These are phyloP conservation scores for Suhomyces tanzawaensis DNA, from an alignment of 805 yeast species.

Conservation along the genomic window DNA sequence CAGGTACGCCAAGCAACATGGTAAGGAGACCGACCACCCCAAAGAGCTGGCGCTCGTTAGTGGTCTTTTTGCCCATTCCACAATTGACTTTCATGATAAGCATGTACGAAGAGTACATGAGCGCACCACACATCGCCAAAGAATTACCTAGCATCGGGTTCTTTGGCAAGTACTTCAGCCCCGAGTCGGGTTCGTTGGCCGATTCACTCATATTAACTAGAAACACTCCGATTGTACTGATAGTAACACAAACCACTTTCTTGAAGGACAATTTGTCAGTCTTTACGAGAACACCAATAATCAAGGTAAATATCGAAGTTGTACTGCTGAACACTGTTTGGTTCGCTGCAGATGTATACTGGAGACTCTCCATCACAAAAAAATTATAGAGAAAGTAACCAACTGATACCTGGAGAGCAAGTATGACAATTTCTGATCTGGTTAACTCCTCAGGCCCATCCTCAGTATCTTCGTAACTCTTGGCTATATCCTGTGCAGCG, in stretches of 20 bases:
- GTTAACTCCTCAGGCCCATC: slow-evolving; percentile 19
- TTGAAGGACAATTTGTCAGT: slow-evolving; percentile 43
- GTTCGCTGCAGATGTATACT: slow-evolving; percentile 52
- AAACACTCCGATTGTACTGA: slow-evolving; percentile 47
- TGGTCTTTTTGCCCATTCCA: slow-evolving; percentile 42
- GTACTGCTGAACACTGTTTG: slow-evolving; percentile 52
- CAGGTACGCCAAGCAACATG: slow-evolving; percentile 38
- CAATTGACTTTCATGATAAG: slow-evolving; percentile 42
- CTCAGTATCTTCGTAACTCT: background rate
- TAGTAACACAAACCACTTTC: slow-evolving; percentile 41
- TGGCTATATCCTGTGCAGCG: background rate
- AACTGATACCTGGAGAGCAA: slow-evolving; percentile 40
- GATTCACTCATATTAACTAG: slow-evolving; percentile 41
- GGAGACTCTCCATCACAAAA: slow-evolving; percentile 40
- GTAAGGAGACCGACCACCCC: slow-evolving; percentile 47
- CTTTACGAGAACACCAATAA: slow-evolving; percentile 39
- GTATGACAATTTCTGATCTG: slow-evolving; percentile 26
- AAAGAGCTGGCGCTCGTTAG: slow-evolving; percentile 48
- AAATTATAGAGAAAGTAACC: slow-evolving; percentile 43
- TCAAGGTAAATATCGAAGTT: slow-evolving; percentile 49
- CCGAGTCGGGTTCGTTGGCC: slow-evolving; percentile 17
- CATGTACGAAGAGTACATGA: slow-evolving; percentile 46
- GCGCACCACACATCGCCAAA: slow-evolving; percentile 46
- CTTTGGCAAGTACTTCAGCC: slow-evolving; percentile 28
- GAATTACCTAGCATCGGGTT: slow-evolving; percentile 45